Conservation (phyloP, 208 protist species). For the Leptomonas pyrrhocoris region DNA sequence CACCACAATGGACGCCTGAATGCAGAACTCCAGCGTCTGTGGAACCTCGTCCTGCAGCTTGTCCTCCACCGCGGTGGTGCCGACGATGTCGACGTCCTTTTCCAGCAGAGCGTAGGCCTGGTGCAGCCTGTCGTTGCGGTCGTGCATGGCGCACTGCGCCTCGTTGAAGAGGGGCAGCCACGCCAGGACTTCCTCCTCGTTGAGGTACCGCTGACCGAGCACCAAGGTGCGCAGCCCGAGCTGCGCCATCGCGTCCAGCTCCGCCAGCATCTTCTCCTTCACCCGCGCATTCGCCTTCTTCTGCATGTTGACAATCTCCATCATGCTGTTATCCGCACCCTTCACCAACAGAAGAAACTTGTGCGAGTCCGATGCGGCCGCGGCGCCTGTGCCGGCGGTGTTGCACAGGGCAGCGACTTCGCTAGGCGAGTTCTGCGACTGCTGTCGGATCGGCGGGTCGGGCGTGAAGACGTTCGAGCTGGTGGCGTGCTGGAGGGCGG, state of each 20-base stretch:
- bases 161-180: constrained; percentile 72
- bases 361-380: background rate
- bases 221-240: constrained; percentile 81
- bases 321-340: constrained; percentile 86
- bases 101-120: constrained; percentile 82
- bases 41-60: constrained; percentile 95
- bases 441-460: background rate
- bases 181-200: constrained; percentile 51
- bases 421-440: background rate
- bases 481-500: background rate
- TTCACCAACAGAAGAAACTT: constrained; percentile 80
- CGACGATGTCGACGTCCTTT: constrained; percentile 84
- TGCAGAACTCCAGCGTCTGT: constrained; percentile 90
- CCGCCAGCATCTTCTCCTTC: constrained; percentile 35
- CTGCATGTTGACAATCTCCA: constrained; percentile 66
- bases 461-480: background rate
- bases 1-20: constrained; percentile 89
- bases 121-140: constrained; percentile 62
- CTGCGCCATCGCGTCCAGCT: constrained; percentile 59
- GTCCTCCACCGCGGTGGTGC: constrained; percentile 96
- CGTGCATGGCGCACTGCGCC: constrained; percentile 58
- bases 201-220: constrained; percentile 61
- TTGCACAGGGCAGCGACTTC: background rate
- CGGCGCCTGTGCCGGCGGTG: background rate
- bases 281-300: constrained; percentile 40